Conservation (phyloP, 768 basidiomycete genomes). For the Zangia roseola region DNA sequence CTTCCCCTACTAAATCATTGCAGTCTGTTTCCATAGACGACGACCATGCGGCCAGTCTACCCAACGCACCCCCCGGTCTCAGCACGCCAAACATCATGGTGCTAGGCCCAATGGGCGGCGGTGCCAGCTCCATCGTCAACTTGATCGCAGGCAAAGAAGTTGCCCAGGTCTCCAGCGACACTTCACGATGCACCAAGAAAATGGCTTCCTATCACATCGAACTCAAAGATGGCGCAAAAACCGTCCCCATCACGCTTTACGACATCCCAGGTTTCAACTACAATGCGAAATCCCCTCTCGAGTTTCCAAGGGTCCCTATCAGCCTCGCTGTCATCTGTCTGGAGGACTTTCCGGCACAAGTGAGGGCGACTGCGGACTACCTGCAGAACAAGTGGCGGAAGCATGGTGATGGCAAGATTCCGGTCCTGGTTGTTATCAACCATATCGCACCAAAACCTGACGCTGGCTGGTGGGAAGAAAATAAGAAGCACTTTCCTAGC, state of each 20-base stretch:
- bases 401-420: constrained; percentile 14
- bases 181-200: constrained; percentile 18
- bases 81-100: constrained; percentile 23
- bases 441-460: constrained; percentile 21
- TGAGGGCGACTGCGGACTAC: constrained; percentile 20
- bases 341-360: constrained; percentile 21
- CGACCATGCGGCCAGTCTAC: not conserved
- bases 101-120: constrained; percentile 26
- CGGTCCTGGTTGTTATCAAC: constrained; percentile 21
- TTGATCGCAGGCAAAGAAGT: constrained; percentile 23
- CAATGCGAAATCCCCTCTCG: constrained; percentile 17
- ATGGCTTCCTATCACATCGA: constrained; percentile 15
- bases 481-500: constrained; percentile 19
- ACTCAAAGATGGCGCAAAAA: constrained; percentile 7
- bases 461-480: constrained; percentile 22
- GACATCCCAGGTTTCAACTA: constrained; percentile 24
- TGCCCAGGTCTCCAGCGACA: constrained; percentile 19
- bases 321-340: constrained; percentile 23
- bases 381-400: constrained; percentile 17
- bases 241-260: constrained; percentile 19
- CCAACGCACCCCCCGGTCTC: constrained; percentile 1
- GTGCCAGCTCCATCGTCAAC: constrained; percentile 32
- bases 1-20: not conserved
- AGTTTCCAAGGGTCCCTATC: constrained; percentile 19
- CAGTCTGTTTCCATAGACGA: constrained; percentile 8